Conservation (phyloP, 2,329 filamentous ascomycete species). For the Calycina herbarum region DNA sequence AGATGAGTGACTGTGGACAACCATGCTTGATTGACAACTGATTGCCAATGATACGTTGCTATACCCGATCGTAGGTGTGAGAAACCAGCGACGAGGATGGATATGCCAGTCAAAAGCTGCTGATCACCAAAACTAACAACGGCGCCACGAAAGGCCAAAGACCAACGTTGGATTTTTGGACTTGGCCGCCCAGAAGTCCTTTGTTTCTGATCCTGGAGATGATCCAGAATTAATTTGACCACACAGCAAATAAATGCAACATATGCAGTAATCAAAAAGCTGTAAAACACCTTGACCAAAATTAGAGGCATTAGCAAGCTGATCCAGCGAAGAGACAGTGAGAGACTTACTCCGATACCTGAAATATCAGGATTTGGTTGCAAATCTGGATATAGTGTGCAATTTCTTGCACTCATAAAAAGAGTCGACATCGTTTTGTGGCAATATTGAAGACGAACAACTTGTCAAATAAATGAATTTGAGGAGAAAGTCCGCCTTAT, state of each 20-base stretch:
- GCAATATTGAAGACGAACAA: no score
- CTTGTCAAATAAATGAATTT: no score
- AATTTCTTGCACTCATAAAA: not conserved
- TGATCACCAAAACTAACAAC: slow-evolving; percentile 7
- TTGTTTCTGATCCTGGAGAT: no score
- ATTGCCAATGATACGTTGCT: not conserved
- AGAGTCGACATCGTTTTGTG: no score
- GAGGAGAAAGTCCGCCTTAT: no score
- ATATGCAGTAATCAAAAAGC: not conserved
- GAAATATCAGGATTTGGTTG: slow-evolving; percentile 6
- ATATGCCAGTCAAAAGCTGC: not conserved
- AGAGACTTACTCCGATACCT: not conserved
- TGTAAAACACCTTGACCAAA: not conserved
- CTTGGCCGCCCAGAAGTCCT: no score
- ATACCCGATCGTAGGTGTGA: not conserved
- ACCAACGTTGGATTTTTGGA: not conserved
- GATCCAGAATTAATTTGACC: not conserved
- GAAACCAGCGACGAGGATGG: not conserved
- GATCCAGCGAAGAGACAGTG: no score
- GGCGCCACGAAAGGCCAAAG: not conserved
- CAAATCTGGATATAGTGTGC: not conserved
- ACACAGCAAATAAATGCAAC: not conserved
- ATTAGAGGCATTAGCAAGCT: no score
- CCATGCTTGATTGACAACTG: not conserved
- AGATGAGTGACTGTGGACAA: slow-evolving; percentile 1